Base-by-base conservation (phyloP, 2,329 filamentous ascomycete genomes). In the Colletotrichum camelliae region DNA sequence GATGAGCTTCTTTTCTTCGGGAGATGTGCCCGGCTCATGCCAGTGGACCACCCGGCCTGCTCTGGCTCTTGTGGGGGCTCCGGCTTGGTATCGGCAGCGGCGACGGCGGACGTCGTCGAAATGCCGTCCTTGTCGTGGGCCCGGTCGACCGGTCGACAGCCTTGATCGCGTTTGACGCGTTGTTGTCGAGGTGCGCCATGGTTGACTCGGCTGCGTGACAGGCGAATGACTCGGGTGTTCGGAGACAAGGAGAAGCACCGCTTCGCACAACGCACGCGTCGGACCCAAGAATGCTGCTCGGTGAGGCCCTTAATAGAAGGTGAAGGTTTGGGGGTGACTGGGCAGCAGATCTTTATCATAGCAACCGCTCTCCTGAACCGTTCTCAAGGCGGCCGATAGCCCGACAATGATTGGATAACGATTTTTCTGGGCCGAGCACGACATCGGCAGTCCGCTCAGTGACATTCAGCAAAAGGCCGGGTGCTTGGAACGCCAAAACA, bases 1-100 rank as follows among this genome's bases (percentile, higher is more conserved):
- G 21, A 89, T 83, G 12, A 90, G 84, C 55, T 81, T 83, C 72
- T 86, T 86, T 79, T 90, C 86, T 75, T 84, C 82, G 3, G 80
- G 80, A 12, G 81, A 83, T 0, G 85, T 87, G 35, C 83, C 82
- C 1, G 84, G 83, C 62, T 87, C 84, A 74, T 87, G 85, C 86
- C 86, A 88, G 65, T 84, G 83, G 67, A 83, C 83, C 83, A 85
- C 13, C 39, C 77, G 70, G 57, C 58, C 12, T 52, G 37, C 55
- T 76, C 67, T 48, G 27, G 71, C 24, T 58, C 43, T 39, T 75
- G 75, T 77, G 75, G 75, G 75, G 75, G 55, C 61, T 68, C 67
- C 72, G 72, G 67, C 62, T 77, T 77, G 18, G 61, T 57, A 27
- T 70, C 75, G 61, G 58, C 29, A 13, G 29, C 69, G 48, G 65